Conservation (phyloP, 768 basidiomycete species). For the Tylopilus cervinicoccineus region DNA sequence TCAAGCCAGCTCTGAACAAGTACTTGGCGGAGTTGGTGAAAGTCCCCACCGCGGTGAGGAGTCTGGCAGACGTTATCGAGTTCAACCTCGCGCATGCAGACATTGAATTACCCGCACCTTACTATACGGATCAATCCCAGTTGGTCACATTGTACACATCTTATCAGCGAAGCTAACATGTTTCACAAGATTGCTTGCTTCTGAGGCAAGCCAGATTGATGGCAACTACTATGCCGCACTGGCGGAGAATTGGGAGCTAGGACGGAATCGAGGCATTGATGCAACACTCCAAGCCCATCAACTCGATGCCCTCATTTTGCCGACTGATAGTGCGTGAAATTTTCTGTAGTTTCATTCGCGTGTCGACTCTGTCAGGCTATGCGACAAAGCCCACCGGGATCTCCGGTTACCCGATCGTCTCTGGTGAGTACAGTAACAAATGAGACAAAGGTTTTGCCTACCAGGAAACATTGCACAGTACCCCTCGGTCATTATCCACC, state of each 20-base stretch:
- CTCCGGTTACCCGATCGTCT: slow-evolving; percentile 64
- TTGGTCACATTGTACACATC: slow-evolving; percentile 7
- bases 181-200: slow-evolving; percentile 18
- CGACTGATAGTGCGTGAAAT: slow-evolving; percentile 32
- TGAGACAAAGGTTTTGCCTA: background rate
- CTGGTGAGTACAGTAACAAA: slow-evolving; percentile 38
- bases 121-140: slow-evolving; percentile 37
- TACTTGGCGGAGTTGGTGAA: slow-evolving; percentile 45
- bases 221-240: slow-evolving; percentile 43
- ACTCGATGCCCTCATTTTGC: slow-evolving; percentile 52
- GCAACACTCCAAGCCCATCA: slow-evolving; percentile 42
- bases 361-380: slow-evolving; percentile 13
- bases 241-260: slow-evolving; percentile 44
- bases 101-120: slow-evolving; percentile 39
- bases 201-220: slow-evolving; percentile 31
- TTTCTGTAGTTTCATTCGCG: background rate
- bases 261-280: slow-evolving; percentile 52
- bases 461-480: slow-evolving; percentile 28
- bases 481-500: slow-evolving; percentile 59
- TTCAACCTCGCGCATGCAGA: slow-evolving; percentile 53
- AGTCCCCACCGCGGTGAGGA: slow-evolving; percentile 58
- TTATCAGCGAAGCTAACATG: slow-evolving; percentile 4
- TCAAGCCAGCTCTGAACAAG: slow-evolving; percentile 47
- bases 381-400: slow-evolving; percentile 42
- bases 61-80: slow-evolving; percentile 52